Percentiles rank a stretch among this genome's conserved stretches.
These are phyloP conservation scores for Infundibulicybe gibba DNA, from an alignment of 768 basidiomycete genomes.

Conservation along the genomic window DNA sequence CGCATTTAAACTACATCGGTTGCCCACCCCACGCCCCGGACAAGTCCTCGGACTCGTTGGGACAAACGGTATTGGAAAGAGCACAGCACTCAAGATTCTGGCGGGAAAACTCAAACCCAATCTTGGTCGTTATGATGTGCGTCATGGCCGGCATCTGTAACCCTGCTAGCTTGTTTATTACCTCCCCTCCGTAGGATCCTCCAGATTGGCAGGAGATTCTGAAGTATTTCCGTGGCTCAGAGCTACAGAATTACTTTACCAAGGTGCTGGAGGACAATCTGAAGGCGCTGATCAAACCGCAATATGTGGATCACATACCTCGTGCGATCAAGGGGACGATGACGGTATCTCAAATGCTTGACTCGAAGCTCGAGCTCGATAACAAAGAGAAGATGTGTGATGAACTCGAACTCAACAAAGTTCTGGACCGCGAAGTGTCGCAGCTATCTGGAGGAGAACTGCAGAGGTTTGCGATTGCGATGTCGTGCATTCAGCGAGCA, in stretches of 20 bases:
- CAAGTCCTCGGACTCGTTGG: constrained; percentile 99
- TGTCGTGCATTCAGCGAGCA: constrained; percentile 92
- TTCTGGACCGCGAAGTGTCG: constrained; percentile 78
- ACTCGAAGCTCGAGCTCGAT: constrained; percentile 82
- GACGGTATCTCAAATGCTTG: constrained; percentile 89
- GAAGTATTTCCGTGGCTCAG: constrained; percentile 97
- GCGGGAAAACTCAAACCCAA: constrained; percentile 98
- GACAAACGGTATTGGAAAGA: constrained; percentile 99
- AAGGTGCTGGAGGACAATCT: constrained; percentile 98
- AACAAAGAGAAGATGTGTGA: constrained; percentile 87
- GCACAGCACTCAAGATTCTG: constrained; percentile 93
- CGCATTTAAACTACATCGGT: constrained; percentile 96
- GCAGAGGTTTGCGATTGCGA: constrained; percentile 97
- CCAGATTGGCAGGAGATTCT: constrained; percentile 99
- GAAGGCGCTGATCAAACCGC: constrained; percentile 98
- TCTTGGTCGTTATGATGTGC: constrained; percentile 91
- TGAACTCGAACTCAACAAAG: constrained; percentile 55
- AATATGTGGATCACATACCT: constrained; percentile 99
- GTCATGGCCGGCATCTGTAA: constrained; percentile 19
- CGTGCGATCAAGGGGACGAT: constrained; percentile 88
- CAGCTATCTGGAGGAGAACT: constrained; percentile 96
- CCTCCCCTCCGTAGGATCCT: constrained; percentile 62
- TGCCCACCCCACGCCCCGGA: constrained; percentile 95
- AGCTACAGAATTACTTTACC: constrained; percentile 99
- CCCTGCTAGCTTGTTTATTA: constrained; percentile 1